Evolutionary conservation across 2,329 filamentous ascomycete genomes (phyloP), one percentile per base, ranked within the genome.

Genomic region (Neopestalotiopsis sp.): DNA sequence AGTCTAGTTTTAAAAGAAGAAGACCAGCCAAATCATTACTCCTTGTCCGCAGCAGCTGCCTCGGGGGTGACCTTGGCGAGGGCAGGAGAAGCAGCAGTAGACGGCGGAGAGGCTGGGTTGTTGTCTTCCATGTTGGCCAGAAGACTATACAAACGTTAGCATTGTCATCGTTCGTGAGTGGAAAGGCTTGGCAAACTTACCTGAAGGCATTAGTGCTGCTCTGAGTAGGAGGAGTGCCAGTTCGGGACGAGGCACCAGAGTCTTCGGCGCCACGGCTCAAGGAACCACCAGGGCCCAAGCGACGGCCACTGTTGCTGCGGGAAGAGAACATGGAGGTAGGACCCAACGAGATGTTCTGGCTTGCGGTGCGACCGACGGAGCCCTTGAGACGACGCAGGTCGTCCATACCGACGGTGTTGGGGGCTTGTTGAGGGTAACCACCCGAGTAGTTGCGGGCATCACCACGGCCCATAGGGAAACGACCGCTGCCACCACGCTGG

Each of bases 131-230:
- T 87, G 76, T 84, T 89, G 75, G 87, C 88, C 71, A 90, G 83
- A 72, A 89, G 82, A 78, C 88, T 90, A 71, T 6, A 40, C 4
- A 10, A 17, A 34, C 28, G 76, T 84, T 76, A 83, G 78, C 64
- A 73, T 65, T 38, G 38, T 24, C 9, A 14, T 34, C 13, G 34
- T 38, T 28, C 24, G 28, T 32, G 52, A 52, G 61, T 14, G 14
- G 12, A 34, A 28, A 4, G 38, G 1, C 28, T 28, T 24, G 3
- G 5, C 10, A 42, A 24, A 30, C 92, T 87, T 90, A 98, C 95
- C 94, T 95, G 85, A 97, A 99, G 75, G 95, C 92, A 85, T 99
- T 99, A 74, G 91, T 90, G 77, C 92, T 92, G 69, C 89, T 91
- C 66, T 88, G 87, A 24, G 88, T 88, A 60, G 94, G 93, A 67